Percentiles rank a stretch among this genome's conserved stretches.
Evolutionary conservation across 805 yeast genomes (phyloP).

Genomic region (Myxozyma lipomycoides): DNA sequence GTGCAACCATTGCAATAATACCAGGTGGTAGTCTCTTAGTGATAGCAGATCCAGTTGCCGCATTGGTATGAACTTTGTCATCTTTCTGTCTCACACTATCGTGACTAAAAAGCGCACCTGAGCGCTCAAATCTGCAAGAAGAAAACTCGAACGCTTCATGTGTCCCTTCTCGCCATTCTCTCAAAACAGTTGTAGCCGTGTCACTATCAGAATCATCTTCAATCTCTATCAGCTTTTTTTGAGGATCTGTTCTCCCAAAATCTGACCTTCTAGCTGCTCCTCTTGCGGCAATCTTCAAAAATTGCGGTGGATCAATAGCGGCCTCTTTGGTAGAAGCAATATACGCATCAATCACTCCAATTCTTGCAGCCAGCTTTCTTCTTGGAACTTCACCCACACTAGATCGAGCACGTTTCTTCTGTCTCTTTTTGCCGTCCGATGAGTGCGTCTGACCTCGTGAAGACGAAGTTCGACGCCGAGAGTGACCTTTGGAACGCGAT

Average conservation of each 20-base stretch:
- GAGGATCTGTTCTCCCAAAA: slow-evolving; percentile 19
- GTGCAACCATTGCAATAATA: slow-evolving; percentile 23
- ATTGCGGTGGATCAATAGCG: slow-evolving; percentile 9
- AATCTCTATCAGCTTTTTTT: slow-evolving; percentile 19
- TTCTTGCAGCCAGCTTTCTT: slow-evolving; percentile 2
- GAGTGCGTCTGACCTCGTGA: too few species aligned
- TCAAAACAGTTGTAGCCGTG: slow-evolving; percentile 16
- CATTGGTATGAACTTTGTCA: neutral
- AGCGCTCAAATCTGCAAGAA: slow-evolving; percentile 3
- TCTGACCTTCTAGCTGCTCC: slow-evolving; percentile 11
- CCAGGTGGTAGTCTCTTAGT: slow-evolving; percentile 18
- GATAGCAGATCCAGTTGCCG: neutral
- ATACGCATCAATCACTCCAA: slow-evolving; percentile 26
- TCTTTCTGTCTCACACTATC: neutral
- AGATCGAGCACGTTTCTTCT: neutral
- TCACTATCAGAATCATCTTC: slow-evolving; percentile 24
- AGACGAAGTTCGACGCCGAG: too few species aligned
- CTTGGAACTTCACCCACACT: neutral
- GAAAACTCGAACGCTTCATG: slow-evolving; percentile 26
- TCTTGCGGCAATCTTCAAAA: slow-evolving; percentile 24
- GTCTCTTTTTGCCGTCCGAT: neutral
- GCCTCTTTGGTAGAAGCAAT: slow-evolving; percentile 1
- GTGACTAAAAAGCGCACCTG: neutral
- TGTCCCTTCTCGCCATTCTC: slow-evolving; percentile 26
- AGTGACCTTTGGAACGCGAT: too few species aligned